Evolutionary conservation across 345 rosid genomes (phyloP).

Genomic region (Murraya koenigii): DNA sequence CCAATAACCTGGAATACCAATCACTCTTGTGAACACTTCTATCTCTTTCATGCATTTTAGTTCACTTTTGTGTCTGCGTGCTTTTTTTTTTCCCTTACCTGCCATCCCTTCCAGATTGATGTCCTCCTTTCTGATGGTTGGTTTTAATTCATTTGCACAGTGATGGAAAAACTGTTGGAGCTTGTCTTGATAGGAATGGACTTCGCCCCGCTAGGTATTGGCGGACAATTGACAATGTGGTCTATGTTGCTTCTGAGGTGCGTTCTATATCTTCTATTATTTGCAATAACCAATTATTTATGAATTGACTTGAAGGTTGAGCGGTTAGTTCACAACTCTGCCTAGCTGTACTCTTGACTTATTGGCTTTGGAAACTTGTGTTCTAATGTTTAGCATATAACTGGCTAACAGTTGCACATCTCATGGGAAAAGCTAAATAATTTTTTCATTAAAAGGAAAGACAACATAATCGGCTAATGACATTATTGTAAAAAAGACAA

Average conservation of each 20-base stretch:
- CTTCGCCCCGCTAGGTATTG: conserved; percentile 99
- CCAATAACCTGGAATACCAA: neutral
- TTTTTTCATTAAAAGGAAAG: neutral
- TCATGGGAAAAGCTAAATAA: neutral
- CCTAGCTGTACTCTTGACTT: neutral
- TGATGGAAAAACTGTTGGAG: conserved; percentile 99
- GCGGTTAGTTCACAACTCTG: neutral
- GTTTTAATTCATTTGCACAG: conserved; percentile 49
- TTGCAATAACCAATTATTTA: conserved; percentile 11
- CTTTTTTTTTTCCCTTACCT: neutral
- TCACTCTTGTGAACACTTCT: neutral
- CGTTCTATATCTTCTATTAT: conserved; percentile 21
- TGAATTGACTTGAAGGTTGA: neutral
- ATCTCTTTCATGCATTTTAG: neutral
- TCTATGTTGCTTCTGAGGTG: conserved; percentile 99
- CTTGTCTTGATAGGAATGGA: conserved; percentile 96
- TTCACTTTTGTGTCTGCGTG: neutral
- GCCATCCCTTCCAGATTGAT: conserved; percentile 26
- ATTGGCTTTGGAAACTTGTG: neutral
- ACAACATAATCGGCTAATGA: neutral
- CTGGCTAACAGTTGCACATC: neutral
- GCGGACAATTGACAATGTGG: conserved; percentile 89
- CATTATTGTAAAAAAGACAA: neutral
- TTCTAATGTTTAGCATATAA: neutral
- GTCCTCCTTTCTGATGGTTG: conserved; percentile 31